phyloP scores from a whole-genome alignment of 2,329 filamentous ascomycete genomes.

The Trichoderma aggressivum region DNA sequence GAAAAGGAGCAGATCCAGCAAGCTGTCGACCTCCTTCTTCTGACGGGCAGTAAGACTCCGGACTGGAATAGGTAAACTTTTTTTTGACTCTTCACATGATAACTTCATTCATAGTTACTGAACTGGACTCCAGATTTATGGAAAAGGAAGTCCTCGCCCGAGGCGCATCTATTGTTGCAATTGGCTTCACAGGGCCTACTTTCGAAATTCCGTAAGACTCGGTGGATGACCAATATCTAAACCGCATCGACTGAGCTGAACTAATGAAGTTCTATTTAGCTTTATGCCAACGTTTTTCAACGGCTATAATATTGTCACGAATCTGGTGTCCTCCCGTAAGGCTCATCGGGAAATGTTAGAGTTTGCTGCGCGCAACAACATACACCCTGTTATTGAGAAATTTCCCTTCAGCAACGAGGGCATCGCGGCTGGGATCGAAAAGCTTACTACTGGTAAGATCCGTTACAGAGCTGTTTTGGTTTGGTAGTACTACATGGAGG shows the following conservation, averaged over 20 bases:
- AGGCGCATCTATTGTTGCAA: neutral
- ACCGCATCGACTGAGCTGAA: neutral
- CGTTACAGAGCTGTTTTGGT: neutral
- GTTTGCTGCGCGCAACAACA: neutral
- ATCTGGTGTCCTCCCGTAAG: neutral
- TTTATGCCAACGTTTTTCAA: neutral
- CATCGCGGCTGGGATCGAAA: neutral
- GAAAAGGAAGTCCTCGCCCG: neutral
- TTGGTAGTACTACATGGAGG: neutral
- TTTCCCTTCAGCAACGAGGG: neutral
- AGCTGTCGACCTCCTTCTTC: neutral
- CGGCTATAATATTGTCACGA: neutral
- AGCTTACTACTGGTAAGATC: neutral
- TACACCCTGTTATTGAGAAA: neutral
- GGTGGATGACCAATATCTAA: neutral
- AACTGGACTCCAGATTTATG: neutral
- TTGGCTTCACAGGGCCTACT: neutral
- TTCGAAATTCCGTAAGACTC: neutral
- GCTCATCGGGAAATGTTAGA: neutral
- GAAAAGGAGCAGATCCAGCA: neutral
- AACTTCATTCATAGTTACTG: neutral
- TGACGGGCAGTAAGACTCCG: neutral
- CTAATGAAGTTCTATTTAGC: neutral
- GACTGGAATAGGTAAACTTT: neutral
- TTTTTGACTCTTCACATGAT: neutral